Conservation (phyloP, 2,329 filamentous ascomycete genomes). For the Sporothrix sp. region DNA sequence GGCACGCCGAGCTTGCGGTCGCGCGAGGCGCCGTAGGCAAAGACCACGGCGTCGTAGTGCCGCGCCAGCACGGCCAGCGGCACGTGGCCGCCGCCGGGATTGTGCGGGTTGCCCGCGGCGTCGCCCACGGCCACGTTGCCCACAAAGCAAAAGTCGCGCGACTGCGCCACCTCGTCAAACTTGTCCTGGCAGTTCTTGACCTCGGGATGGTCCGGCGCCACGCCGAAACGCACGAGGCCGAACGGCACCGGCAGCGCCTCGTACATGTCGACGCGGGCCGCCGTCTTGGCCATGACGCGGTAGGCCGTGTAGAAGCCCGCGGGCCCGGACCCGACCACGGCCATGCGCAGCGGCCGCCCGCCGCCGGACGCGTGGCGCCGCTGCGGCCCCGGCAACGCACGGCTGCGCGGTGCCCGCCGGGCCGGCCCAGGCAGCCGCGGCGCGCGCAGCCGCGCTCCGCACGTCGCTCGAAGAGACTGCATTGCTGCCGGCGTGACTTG, state of each 20-base stretch:
- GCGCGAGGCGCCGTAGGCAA: conserved; percentile 83
- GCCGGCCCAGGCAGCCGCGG: neutral
- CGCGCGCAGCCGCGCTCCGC: conserved; percentile 4
- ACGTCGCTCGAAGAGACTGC: conserved; percentile 8
- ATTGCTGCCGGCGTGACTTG: conserved; percentile 1
- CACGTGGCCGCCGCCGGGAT: conserved; percentile 40
- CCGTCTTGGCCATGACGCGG: conserved; percentile 66
- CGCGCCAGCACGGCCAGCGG: conserved; percentile 59
- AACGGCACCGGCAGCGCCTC: conserved; percentile 88
- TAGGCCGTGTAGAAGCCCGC: conserved; percentile 94
- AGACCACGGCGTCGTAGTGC: conserved; percentile 86
- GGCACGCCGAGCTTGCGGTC: conserved; percentile 71
- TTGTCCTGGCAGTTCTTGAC: conserved; percentile 98
- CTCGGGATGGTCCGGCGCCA: conserved; percentile 96
- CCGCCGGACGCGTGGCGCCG: neutral
- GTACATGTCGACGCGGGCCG: conserved; percentile 84
- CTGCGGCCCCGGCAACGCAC: neutral
- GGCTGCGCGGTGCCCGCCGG: neutral
- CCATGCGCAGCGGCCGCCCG: conserved; percentile 55
- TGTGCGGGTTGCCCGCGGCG: conserved; percentile 23
- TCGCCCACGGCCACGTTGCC: conserved; percentile 75
- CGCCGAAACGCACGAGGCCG: conserved; percentile 84
- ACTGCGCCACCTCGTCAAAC: conserved; percentile 78
- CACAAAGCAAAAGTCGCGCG: conserved; percentile 76
- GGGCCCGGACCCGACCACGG: conserved; percentile 85